These are phyloP conservation scores for Acaromyces ingoldii DNA, from an alignment of 1,284 basidiomycete genomes.

Conservation along the genomic window DNA sequence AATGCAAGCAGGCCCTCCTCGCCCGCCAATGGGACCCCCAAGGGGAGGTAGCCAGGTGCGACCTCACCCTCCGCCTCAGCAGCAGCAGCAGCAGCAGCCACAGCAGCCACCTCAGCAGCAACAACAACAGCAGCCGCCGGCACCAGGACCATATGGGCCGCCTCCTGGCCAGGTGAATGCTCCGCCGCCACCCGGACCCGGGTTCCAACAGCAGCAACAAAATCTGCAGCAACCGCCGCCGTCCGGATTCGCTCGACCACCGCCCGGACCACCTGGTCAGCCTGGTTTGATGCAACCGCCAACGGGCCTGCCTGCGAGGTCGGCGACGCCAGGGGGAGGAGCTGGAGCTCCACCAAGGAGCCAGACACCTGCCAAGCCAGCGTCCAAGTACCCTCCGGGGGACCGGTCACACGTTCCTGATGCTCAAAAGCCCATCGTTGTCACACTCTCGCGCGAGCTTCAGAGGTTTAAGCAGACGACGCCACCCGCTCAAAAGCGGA, in stretches of 20 bases:
- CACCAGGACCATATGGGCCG: slow-evolving; percentile 48
- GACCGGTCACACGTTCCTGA: slow-evolving; percentile 86
- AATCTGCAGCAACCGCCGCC: slow-evolving; percentile 1
- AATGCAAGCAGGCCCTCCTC: slow-evolving; percentile 12
- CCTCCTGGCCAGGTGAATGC: slow-evolving; percentile 48
- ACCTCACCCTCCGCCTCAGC: slow-evolving; percentile 24
- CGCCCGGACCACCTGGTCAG: slow-evolving; percentile 10
- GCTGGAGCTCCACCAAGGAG: slow-evolving; percentile 42
- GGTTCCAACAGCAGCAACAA: slow-evolving; percentile 4
- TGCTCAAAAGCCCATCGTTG: slow-evolving; percentile 63
- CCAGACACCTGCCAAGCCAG: slow-evolving; percentile 28
- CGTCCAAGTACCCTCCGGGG: slow-evolving; percentile 77
- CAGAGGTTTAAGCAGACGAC: slow-evolving; percentile 24
- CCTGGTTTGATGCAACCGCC: slow-evolving; percentile 29
- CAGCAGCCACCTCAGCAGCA: slow-evolving; percentile 10
- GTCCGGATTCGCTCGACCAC: slow-evolving; percentile 1
- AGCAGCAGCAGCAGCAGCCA: slow-evolving; percentile 8
- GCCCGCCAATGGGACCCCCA: slow-evolving; percentile 12
- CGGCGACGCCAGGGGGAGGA: slow-evolving; percentile 48
- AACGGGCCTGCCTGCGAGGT: slow-evolving; percentile 37
- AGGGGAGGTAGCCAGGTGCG: slow-evolving; percentile 13
- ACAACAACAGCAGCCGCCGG: slow-evolving; percentile 5
- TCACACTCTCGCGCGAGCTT: slow-evolving; percentile 44
- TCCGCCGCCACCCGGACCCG: slow-evolving; percentile 11
- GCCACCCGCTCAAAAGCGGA: slow-evolving; percentile 73